Evolutionary conservation across 768 basidiomycete species (phyloP).

Genomic region (Podaxis sp.): DNA sequence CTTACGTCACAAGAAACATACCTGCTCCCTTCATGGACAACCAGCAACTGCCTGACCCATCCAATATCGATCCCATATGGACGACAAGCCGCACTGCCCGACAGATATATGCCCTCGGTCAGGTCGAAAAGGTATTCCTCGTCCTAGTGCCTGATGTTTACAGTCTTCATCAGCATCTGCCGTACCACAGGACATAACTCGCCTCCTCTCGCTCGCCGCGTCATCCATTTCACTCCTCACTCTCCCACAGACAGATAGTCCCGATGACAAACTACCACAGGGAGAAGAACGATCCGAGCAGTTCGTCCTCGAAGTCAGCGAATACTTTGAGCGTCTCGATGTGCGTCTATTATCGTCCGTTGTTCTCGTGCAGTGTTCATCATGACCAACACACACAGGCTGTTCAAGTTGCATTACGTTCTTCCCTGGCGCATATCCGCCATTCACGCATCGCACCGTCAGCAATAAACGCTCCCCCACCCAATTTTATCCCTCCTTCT

Average conservation of each 20-base stretch:
- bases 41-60: conserved; percentile 29
- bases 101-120: conserved; percentile 77
- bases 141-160: not conserved
- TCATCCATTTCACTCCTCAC: conserved; percentile 79
- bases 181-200: conserved; percentile 65
- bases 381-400: conserved; percentile 38
- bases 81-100: conserved; percentile 76
- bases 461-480: conserved; percentile 80
- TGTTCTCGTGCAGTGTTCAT: conserved; percentile 10
- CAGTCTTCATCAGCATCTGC: not conserved
- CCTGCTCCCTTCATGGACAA: conserved; percentile 28
- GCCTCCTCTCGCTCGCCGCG: conserved; percentile 71
- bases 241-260: conserved; percentile 77
- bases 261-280: conserved; percentile 68
- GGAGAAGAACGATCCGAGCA: conserved; percentile 85
- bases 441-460: conserved; percentile 83
- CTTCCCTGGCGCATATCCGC: conserved; percentile 78
- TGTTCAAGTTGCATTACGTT: conserved; percentile 76
- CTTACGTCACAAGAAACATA: conserved; percentile 17
- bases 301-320: conserved; percentile 81
- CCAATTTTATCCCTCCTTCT: conserved; percentile 72
- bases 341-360: conserved; percentile 37
- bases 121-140: conserved; percentile 66
- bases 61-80: conserved; percentile 79
- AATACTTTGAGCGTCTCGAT: conserved; percentile 82